Evolutionary conservation across 805 yeast species (phyloP), one percentile per base, ranked within the genome.

Genomic region (Ogataea trehalophila): DNA sequence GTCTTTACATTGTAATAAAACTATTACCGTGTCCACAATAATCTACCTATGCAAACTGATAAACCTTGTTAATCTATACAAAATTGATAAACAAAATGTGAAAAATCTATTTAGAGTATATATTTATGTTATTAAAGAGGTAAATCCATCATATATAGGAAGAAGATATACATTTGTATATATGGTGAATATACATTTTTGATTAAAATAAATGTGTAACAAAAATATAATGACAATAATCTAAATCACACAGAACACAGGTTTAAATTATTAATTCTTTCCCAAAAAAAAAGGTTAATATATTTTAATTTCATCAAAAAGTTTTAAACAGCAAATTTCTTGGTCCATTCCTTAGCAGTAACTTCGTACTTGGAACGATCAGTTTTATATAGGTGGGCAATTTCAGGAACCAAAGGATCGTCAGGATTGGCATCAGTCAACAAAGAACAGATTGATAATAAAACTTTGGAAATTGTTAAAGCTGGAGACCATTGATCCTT

Each of bases 401-500:
- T 94, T 71, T 94, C 99, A 20, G 98, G 97, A 37, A 94, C 99
- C 67, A 94, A 80, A 52, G 99, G 99, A 76, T 94, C 99, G 68
- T 94, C 99, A 36, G 98, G 98, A 65, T 92, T 92, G 44, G 99
- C 98, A 69, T 94, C 98, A 31, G 98, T 92, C 65, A 94, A 80
- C 69, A 94, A 75, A 15, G 98, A 92, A 68, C 97, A 91, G 63
- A 94, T 92, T 33, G 97, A 90, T 59, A 94, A 78, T 57, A 94
- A 78, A 49, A 94, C 96, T 74, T 94, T 94, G 18, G 98, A 89
- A 58, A 94, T 88, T 44, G 98, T 94, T 65, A 94, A 77, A 35
- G 97, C 98, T 23, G 99, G 99, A 23, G 98, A 91, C 99, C 99
- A 94, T 69, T 92, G 96, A 66, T 94, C 98, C 70, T 92, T 91